Conservation (phyloP, 805 yeast species). For the Nakazawaea holstii region DNA sequence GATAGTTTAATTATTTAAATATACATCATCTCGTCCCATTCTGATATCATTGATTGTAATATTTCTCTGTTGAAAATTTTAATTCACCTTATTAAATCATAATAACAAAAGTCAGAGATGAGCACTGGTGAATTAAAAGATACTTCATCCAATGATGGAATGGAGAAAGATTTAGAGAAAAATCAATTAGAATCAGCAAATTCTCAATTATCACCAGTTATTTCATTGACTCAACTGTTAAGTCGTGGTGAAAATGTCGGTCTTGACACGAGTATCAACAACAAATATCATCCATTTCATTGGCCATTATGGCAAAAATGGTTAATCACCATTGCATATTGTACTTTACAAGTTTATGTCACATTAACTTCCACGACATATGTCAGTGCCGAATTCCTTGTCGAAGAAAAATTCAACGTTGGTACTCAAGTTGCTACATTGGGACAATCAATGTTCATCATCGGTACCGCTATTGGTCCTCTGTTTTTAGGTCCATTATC, state of each 20-base stretch:
- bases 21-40: neutral
- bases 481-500: slow-evolving; percentile 30
- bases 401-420: slow-evolving; percentile 21
- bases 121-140: no score
- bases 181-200: neutral
- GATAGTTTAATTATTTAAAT: no score
- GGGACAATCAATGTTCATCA: slow-evolving; percentile 29
- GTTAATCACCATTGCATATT: slow-evolving; percentile 20
- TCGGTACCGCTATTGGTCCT: slow-evolving; percentile 31
- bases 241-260: slow-evolving; percentile 10
- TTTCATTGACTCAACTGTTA: slow-evolving; percentile 8
- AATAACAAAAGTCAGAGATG: no score
- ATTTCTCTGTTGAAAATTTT: no score
- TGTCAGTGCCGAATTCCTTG: slow-evolving; percentile 24
- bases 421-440: slow-evolving; percentile 27
- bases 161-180: neutral
- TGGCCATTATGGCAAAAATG: slow-evolving; percentile 24
- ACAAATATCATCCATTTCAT: slow-evolving; percentile 27
- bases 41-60: no score
- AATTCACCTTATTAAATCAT: no score
- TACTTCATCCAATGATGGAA: no score
- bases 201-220: slow-evolving; percentile 2
- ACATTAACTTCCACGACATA: slow-evolving; percentile 28
- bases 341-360: slow-evolving; percentile 24
- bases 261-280: slow-evolving; percentile 16